These are phyloP conservation scores for Hygrophila difformis DNA, from an alignment of 257 asterid species.

Conservation along the genomic window DNA sequence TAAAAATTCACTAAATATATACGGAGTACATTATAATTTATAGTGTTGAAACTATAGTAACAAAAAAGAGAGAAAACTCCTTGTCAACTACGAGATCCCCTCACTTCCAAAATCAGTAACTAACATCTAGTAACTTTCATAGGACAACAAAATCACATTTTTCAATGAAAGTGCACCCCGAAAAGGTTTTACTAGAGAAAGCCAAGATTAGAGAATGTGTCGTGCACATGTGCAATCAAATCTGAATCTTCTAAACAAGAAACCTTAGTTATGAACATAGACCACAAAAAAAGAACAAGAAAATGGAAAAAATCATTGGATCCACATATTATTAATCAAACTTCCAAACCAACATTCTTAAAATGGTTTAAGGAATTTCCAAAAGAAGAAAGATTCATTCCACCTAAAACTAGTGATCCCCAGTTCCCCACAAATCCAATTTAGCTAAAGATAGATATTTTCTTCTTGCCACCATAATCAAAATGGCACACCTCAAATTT, in stretches of 20 bases:
- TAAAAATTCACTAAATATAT: too few species aligned
- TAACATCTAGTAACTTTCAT: constrained; percentile 10
- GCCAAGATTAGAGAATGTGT: constrained; percentile 9
- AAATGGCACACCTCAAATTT: constrained; percentile 12
- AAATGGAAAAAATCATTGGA: not conserved
- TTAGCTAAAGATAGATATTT: constrained; percentile 1
- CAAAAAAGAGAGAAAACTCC: too few species aligned
- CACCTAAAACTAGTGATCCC: constrained; percentile 14
- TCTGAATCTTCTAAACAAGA: constrained; percentile 17
- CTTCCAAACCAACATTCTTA: constrained; percentile 6
- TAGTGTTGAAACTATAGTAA: too few species aligned
- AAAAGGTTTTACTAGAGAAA: constrained; percentile 1
- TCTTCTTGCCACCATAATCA: constrained; percentile 11
- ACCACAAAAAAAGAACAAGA: constrained; percentile 3
- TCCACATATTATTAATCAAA: constrained; percentile 4
- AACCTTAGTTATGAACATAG: constrained; percentile 11
- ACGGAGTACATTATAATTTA: too few species aligned
- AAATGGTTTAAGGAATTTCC: constrained; percentile 14
- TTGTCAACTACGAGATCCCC: not conserved
- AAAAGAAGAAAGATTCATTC: constrained; percentile 8
- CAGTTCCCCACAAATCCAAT: constrained; percentile 4
- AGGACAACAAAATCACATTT: constrained; percentile 7
- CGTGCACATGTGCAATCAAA: constrained; percentile 18
- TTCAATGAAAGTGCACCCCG: constrained; percentile 12
- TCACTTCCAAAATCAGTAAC: constrained; percentile 10